A percentile compares a stretch with the other conserved stretches of the same genome.
Conservation (phyloP, 1,139 yeast genomes). For the Diutina neorugosa region DNA sequence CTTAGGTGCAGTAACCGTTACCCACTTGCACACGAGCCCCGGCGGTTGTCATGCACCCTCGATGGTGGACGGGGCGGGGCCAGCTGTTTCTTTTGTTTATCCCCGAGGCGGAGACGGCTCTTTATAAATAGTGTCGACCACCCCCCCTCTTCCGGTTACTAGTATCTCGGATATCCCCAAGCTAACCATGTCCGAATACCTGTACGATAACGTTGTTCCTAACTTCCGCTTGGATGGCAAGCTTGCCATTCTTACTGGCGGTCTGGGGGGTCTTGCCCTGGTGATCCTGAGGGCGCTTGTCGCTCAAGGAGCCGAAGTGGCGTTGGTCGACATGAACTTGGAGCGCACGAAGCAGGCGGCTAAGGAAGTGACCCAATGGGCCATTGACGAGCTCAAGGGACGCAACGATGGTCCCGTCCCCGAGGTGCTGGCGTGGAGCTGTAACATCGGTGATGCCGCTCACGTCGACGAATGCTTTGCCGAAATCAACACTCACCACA, state of each 20-base stretch:
- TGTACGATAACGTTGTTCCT: constrained; percentile 36
- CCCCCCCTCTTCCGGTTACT: background rate
- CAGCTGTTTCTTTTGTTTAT: background rate
- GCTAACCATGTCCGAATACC: constrained; percentile 8
- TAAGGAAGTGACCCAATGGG: constrained; percentile 45
- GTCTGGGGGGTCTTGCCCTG: constrained; percentile 69
- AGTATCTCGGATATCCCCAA: too few relatives aligned
- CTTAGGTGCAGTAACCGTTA: background rate
- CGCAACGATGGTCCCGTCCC: constrained; percentile 25
- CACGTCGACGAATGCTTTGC: constrained; percentile 44
- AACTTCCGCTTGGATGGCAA: constrained; percentile 58
- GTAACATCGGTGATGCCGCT: constrained; percentile 60
- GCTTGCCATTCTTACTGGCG: constrained; percentile 69
- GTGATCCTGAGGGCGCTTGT: constrained; percentile 57
- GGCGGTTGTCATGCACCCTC: background rate
- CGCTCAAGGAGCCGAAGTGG: constrained; percentile 45
- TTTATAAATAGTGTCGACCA: background rate
- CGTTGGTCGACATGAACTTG: constrained; percentile 61
- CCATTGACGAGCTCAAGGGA: constrained; percentile 33
- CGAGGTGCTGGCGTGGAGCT: constrained; percentile 56
- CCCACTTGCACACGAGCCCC: background rate
- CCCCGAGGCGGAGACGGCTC: background rate
- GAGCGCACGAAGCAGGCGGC: constrained; percentile 52
- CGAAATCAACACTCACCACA: constrained; percentile 35
- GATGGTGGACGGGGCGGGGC: background rate